Evolutionary conservation across 1,139 yeast genomes (phyloP), one percentile per base, ranked within the genome.

Genomic region (Arxiozyma heterogenica): DNA sequence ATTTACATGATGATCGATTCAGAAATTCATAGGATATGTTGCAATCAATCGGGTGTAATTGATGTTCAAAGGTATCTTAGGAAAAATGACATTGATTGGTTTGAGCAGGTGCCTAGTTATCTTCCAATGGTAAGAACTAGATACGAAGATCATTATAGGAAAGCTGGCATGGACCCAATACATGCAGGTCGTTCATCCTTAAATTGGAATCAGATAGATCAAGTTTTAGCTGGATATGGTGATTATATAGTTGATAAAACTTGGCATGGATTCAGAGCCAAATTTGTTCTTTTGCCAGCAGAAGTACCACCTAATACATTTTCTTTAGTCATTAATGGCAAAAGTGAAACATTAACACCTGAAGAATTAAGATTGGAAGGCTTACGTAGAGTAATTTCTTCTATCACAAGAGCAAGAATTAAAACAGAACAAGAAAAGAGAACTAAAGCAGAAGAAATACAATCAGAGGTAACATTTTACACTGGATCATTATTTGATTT

Each of bases 121-220:
- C 55, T 51, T 17, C 71, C 73, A 1, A 74, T 81, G 59, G 82
- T 91, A 7, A 79, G 91, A 65, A 88, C 98, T 0, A 74, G 94
- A 56, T 88, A 87, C 66, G 91, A 89, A 41, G 82, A 78, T 48
- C 77, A 74, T 18, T 90, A 84, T 64, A 71, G 80, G n/a, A 75
- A 79, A 1, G 78, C 88, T 0, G 74, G 73, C 55, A 77, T 84
- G 9, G 83, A 82, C 59, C 80, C 83, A 4, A 72, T 80, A 21
- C 78, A 79, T 53, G 75, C 74, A 4, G 74, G 75, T 48, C 78
- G 86, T 1, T 71, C 80, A 47, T 74, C 76, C 20, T 80, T 82
- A 58, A 90, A 91, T 59, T 94, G 98, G 98, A 91, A 91, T 63
- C 86, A 84, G 58, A 76, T 90, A 58, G 99, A 94, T 71, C 97